Percentiles rank a stretch among this genome's conserved stretches.
Conservation (phyloP, 108 stramenopile genomes). For the Cyclotella baltica region DNA sequence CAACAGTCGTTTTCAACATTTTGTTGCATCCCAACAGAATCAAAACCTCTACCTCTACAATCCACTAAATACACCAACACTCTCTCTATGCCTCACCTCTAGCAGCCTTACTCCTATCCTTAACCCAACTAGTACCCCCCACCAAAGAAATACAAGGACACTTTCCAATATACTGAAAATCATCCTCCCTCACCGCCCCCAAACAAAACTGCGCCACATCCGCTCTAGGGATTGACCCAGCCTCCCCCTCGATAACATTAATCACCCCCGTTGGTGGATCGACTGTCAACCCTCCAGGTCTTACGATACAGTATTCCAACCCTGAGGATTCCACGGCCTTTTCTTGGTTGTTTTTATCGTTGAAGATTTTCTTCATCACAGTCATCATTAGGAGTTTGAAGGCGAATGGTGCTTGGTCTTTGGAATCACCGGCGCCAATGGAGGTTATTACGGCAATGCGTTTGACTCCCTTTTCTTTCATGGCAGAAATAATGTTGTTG, state of each 20-base stretch:
- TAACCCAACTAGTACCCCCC: constrained; percentile 95
- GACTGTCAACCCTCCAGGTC: constrained; percentile 96
- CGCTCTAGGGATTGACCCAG: constrained; percentile 93
- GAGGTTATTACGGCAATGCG: constrained; percentile 94
- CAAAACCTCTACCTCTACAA: background rate
- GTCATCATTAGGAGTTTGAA: constrained; percentile 97
- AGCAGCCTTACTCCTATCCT: constrained; percentile 89
- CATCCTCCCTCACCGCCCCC: constrained; percentile 86
- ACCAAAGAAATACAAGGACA: constrained; percentile 95
- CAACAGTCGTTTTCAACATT: too few species aligned
- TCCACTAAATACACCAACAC: background rate
- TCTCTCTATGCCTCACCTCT: constrained; percentile 60
- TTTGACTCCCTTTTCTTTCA: constrained; percentile 94
- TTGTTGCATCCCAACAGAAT: too few species aligned
- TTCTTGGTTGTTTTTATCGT: constrained; percentile 98
- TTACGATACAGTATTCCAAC: constrained; percentile 95
- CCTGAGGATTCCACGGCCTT: constrained; percentile 76
- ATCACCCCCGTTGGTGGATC: constrained; percentile 96
- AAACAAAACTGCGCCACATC: constrained; percentile 98
- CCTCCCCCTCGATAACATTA: constrained; percentile 97
- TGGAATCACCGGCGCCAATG: constrained; percentile 96
- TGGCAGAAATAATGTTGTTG: constrained; percentile 86
- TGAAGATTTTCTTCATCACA: constrained; percentile 96
- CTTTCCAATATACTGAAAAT: constrained; percentile 94
- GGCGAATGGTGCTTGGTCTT: constrained; percentile 93